Evolutionary conservation across 352 stramenopile species (phyloP).

Genomic region (Phytophthora vignae): DNA sequence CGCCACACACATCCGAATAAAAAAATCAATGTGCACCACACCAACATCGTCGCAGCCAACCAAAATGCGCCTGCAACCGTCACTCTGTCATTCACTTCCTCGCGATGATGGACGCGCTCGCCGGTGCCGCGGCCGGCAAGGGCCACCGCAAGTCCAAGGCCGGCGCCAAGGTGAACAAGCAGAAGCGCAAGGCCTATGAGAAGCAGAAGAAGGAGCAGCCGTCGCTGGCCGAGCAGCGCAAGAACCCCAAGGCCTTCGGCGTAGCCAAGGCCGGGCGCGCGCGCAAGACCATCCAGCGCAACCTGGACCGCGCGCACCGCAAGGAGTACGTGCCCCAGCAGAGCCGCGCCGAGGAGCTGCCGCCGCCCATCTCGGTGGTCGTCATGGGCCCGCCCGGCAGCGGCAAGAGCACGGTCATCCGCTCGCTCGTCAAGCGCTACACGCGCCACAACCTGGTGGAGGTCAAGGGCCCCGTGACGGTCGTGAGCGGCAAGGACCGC

Average conservation of each 20-base stretch:
- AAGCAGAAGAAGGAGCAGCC: slow-evolving; percentile 87
- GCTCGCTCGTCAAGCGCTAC: slow-evolving; percentile 99
- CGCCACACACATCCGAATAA: background rate
- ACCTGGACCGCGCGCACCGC: slow-evolving; percentile 96
- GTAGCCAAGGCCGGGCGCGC: slow-evolving; percentile 97
- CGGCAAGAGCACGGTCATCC: slow-evolving; percentile 99
- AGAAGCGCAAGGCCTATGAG: slow-evolving; percentile 93
- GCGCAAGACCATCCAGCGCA: slow-evolving; percentile 97
- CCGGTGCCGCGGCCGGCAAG: slow-evolving; percentile 52
- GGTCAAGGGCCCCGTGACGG: slow-evolving; percentile 98
- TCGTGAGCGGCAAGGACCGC: slow-evolving; percentile 97
- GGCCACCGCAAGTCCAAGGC: slow-evolving; percentile 86
- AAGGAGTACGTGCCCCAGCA: slow-evolving; percentile 97
- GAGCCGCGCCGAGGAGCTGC: slow-evolving; percentile 84
- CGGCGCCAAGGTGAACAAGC: slow-evolving; percentile 95
- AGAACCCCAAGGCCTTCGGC: slow-evolving; percentile 97
- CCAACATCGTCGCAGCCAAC: slow-evolving; percentile 28
- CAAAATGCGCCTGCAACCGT: slow-evolving; percentile 6
- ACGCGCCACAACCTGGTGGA: slow-evolving; percentile 98
- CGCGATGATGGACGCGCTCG: slow-evolving; percentile 47
- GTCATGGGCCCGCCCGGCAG: slow-evolving; percentile 98
- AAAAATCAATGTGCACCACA: slow-evolving; percentile 1
- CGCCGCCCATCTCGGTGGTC: slow-evolving; percentile 96
- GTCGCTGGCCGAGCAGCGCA: slow-evolving; percentile 91
- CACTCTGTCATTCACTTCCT: slow-evolving; percentile 14